A percentile compares a stretch with the other conserved stretches of the same genome.
Evolutionary conservation across 768 basidiomycete species (phyloP).

Genomic region (Amyloporia xantha): DNA sequence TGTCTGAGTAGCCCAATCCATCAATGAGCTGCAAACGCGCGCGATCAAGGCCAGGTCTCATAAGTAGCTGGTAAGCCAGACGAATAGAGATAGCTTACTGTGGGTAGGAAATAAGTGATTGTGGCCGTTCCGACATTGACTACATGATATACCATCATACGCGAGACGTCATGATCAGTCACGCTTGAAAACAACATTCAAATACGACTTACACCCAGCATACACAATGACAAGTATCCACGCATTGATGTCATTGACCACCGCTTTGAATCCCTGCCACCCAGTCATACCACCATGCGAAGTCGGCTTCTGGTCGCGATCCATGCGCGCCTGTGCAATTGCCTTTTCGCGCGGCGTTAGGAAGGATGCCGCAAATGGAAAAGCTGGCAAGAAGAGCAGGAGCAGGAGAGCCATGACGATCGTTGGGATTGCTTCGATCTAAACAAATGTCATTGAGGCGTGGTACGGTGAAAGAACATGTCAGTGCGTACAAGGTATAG

Average conservation of each 20-base stretch:
- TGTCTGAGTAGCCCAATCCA: slow-evolving; percentile 47
- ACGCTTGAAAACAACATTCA: neutral
- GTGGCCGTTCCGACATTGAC: slow-evolving; percentile 55
- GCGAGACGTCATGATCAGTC: neutral
- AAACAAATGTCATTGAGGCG: too few species aligned
- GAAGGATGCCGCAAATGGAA: slow-evolving; percentile 49
- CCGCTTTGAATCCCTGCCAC: slow-evolving; percentile 48
- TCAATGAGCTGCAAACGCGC: slow-evolving; percentile 49
- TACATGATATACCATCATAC: slow-evolving; percentile 12
- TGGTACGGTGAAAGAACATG: neutral
- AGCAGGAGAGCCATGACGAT: slow-evolving; percentile 44
- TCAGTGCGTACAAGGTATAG: slow-evolving; percentile 37
- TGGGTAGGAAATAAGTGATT: slow-evolving; percentile 50
- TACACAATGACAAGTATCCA: slow-evolving; percentile 49
- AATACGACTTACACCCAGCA: slow-evolving; percentile 39
- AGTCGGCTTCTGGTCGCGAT: slow-evolving; percentile 48
- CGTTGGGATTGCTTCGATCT: slow-evolving; percentile 55
- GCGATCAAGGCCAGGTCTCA: neutral
- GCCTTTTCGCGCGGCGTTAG: slow-evolving; percentile 45
- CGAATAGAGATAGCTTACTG: slow-evolving; percentile 25
- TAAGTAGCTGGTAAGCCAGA: neutral
- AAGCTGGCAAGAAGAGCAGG: slow-evolving; percentile 46
- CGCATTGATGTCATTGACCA: slow-evolving; percentile 42
- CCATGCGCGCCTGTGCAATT: slow-evolving; percentile 51
- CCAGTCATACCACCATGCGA: slow-evolving; percentile 54